Evolutionary conservation across 306 rosid species (phyloP).

Genomic region (Castanea mollissima): DNA sequence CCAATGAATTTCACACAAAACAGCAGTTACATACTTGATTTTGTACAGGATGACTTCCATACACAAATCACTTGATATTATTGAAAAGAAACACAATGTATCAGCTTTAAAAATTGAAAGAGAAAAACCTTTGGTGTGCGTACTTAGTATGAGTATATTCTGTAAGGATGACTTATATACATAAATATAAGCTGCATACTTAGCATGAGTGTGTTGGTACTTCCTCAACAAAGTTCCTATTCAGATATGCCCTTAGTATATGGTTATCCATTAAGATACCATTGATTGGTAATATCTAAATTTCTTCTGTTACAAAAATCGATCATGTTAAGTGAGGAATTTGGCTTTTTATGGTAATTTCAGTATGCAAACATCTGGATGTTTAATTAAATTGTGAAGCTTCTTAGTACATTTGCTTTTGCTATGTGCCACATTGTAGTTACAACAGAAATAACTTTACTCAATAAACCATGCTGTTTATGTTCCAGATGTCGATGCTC

Average conservation of each 20-base stretch:
- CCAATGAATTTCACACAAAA: neutral
- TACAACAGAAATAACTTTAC: slow-evolving; percentile 11
- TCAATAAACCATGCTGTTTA: slow-evolving; percentile 19
- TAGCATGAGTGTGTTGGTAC: neutral
- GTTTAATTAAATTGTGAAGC: neutral
- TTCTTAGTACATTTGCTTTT: neutral
- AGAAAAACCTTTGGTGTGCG: neutral
- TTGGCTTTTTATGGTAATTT: neutral
- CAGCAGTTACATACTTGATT: neutral
- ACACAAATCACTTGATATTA: neutral
- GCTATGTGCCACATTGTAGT: neutral
- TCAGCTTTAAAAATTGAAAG: neutral
- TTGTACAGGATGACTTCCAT: neutral
- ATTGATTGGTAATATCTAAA: neutral
- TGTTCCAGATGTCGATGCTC: slow-evolving; percentile 73
- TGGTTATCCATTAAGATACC: neutral
- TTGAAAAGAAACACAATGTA: neutral
- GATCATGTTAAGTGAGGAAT: neutral
- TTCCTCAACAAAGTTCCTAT: neutral
- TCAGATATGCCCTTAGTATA: neutral
- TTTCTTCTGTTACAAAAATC: neutral
- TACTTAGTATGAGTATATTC: neutral
- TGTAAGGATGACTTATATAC: neutral
- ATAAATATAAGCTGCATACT: neutral
- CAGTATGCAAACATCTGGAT: neutral